Evolutionary conservation across 257 asterid genomes (phyloP), one percentile per base, ranked within the genome.

Genomic region (Nicotiana tomentosiformis): DNA sequence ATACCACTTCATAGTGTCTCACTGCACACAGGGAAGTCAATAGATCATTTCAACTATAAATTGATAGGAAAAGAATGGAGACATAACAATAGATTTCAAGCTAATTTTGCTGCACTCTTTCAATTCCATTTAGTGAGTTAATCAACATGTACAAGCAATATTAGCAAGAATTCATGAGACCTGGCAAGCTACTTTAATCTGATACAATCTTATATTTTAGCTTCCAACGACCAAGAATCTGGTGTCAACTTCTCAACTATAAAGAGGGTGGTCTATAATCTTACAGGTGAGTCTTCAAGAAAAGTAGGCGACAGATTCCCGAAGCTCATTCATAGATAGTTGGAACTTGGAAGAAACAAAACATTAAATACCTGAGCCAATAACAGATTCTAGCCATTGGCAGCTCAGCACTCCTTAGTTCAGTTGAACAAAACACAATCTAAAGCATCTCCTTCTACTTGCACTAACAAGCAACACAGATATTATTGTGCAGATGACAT

Each of bases 1-100:
- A 96, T 37, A 96, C 99, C 76, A 96, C 97, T 88, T 96, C 98
- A 86, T 96, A 94, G 88, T 96, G 99, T 68, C 98, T 87, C 98
- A 90, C 99, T 96, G 95, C 32, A 46, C 67, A 85, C 69, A 39
- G 53, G 72, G 78, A 58, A 67, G 35, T 16, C 26, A 55, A 57
- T 49, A 82, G 62, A 83, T 78, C 87, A 23, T 12, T 26, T 12
- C 77, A 82, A 33, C 15, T 7, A 46, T 7, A 11, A 72, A 20
- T 7, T 29, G 61, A 26, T 46, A 72, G 2, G 1, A 72, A 72
- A 72, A 49, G 37, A 72, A 72, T 10, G 26, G 37, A 23, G 23
- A 33, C 55, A 26, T 49, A 32, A 33, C 30, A 33, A 51, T n/a
- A 43, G 5, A 32, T 83, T 16, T n/a, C 39, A 60, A 61, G 23